These are phyloP conservation scores for Graphium sp. DNA, from an alignment of 2,329 filamentous ascomycete genomes.

Conservation along the genomic window DNA sequence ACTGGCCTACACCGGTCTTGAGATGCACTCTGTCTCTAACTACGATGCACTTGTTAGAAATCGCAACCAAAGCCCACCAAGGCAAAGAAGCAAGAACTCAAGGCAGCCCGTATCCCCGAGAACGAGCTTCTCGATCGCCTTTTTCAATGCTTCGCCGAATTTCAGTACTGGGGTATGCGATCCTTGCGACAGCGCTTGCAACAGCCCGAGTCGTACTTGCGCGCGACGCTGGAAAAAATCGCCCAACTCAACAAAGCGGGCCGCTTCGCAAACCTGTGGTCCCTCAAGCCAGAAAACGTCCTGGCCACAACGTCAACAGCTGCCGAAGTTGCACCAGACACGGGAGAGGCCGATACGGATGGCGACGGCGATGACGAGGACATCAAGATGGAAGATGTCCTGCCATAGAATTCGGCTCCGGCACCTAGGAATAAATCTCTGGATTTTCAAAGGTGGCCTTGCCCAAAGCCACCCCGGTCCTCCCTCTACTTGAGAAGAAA, in stretches of 20 bases:
- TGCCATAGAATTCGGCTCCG: no score
- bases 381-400: slow-evolving; percentile 68
- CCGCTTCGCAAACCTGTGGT: slow-evolving; percentile 73
- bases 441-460: no score
- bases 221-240: slow-evolving; percentile 67
- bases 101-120: slow-evolving; percentile 78
- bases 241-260: slow-evolving; percentile 72
- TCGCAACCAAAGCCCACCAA: slow-evolving; percentile 28
- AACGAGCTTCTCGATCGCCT: slow-evolving; percentile 77
- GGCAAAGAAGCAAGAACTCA: slow-evolving; percentile 54
- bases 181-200: slow-evolving; percentile 59
- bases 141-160: slow-evolving; percentile 68
- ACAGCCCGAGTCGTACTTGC: slow-evolving; percentile 88
- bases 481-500: no score
- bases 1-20: no score
- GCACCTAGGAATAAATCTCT: no score
- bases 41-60: slow-evolving; percentile 31
- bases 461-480: no score
- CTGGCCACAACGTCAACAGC: slow-evolving; percentile 28
- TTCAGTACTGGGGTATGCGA: slow-evolving; percentile 89
- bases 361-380: slow-evolving; percentile 49
- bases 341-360: slow-evolving; percentile 33
- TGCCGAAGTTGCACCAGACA: slow-evolving; percentile 25
- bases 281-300: slow-evolving; percentile 46
- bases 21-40: no score